Base-by-base conservation (phyloP, 306 rosid species). In the Sechiopsis laciniata region DNA sequence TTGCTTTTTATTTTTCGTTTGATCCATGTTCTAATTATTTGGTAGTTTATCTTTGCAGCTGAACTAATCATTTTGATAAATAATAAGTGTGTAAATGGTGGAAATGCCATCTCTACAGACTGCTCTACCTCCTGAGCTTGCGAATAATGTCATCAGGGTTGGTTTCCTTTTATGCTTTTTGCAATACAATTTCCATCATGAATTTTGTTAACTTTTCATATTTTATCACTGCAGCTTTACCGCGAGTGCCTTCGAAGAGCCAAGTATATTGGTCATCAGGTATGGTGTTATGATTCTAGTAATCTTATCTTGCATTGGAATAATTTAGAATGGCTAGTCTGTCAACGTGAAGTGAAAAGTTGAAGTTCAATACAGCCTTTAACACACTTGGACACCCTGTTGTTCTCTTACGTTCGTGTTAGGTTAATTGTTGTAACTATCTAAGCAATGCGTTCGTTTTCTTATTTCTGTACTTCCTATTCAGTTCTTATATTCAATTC, bases 201-300 rank as follows among this genome's bases (percentile, higher is more conserved):
- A 5, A n/a, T 17, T 10, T 40, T 73, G 5, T 53, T 73, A 73
- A 32, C 26, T 8, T 57, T 37, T 2, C 50, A 55, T 55, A 6
- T 71, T 57, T 37, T 62, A 37, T 71, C 8, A 46, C 74, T 82
- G 67, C 46, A 90, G 97, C 97, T 94, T 51, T 89, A 94, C 83
- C 97, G 97, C 2, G 96, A 94, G 84, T 94, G 98, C 64, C 84
- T 90, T 6, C 89, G 98, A 60, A 82, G 97, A 85, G 98, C 95
- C 65, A 94, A 90, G 76, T 94, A 86, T 72, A 72, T 94, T 60
- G 98, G 98, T 35, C 85, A 84, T 60, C 87, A 77, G 91, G 98
- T 93, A 81, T 64, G 84, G 71, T n/a, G 26, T 65, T 19, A 19
- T 40, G 71, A 48, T 12, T 48, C 19, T 48, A 46, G 13, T 68